A percentile compares a stretch with the other conserved stretches of the same genome.
These are phyloP conservation scores for Asterophora lycoperdoides DNA, from an alignment of 768 basidiomycete species.

Conservation along the genomic window DNA sequence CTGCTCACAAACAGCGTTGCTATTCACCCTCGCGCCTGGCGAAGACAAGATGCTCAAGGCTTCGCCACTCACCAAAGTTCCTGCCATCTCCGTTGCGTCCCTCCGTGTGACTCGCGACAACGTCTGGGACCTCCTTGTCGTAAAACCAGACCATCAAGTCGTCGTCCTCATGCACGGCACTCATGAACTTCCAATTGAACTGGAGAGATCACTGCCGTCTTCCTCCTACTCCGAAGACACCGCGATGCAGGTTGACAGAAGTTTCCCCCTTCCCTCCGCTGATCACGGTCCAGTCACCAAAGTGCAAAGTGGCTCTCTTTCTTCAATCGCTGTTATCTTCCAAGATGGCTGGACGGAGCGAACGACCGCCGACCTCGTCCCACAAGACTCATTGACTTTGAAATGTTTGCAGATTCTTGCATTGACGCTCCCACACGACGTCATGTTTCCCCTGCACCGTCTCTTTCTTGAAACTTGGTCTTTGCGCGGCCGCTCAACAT, in stretches of 20 bases:
- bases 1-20: slow-evolving; percentile 35
- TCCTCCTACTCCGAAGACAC: slow-evolving; percentile 10
- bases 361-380: slow-evolving; percentile 50
- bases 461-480: slow-evolving; percentile 60
- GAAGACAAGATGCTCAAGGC: slow-evolving; percentile 41
- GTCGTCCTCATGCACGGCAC: slow-evolving; percentile 60
- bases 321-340: slow-evolving; percentile 50
- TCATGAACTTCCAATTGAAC: slow-evolving; percentile 35
- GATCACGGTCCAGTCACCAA: slow-evolving; percentile 35
- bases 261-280: slow-evolving; percentile 11
- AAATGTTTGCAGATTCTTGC: slow-evolving; percentile 63
- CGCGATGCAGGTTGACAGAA: slow-evolving; percentile 21
- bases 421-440: slow-evolving; percentile 50
- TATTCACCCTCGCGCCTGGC: slow-evolving; percentile 46
- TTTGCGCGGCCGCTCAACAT: slow-evolving; percentile 34
- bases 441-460: slow-evolving; percentile 52
- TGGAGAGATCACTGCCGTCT: slow-evolving; percentile 20
- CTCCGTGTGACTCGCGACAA: slow-evolving; percentile 58
- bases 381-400: slow-evolving; percentile 50
- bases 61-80: slow-evolving; percentile 28
- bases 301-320: slow-evolving; percentile 46
- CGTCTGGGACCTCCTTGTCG: slow-evolving; percentile 65
- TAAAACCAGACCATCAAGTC: slow-evolving; percentile 53
- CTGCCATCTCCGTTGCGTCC: slow-evolving; percentile 51
- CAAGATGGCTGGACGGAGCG: slow-evolving; percentile 45